Base-by-base conservation (phyloP, 371 early-diverging fungal genomes). In the Chytridium lagenaria region DNA sequence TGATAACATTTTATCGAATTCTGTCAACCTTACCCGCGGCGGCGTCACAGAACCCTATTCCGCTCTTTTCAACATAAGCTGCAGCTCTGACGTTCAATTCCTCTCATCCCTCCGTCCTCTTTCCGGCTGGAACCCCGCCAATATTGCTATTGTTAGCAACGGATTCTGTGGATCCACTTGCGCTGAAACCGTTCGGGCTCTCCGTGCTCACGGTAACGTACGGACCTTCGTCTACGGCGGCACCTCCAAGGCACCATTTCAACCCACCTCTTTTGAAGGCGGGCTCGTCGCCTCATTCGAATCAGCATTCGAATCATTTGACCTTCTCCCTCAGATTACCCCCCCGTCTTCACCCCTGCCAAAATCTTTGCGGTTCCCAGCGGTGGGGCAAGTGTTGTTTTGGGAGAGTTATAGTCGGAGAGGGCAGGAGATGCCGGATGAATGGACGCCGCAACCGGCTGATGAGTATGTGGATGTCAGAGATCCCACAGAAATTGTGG, bases 131-230 rank as follows among this genome's bases (percentile, higher is more conserved):
- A 28, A 31, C 23, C 51, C 67, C 22, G 50, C 15, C 19, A 50
- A 72, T 63, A 66, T 76, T n/a, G 49, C 72, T 22, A 33, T 80
- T 51, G 66, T 80, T 50, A 37, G 69, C 31, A 75, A 77, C 72
- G 81, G 81, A 10, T 72, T 70, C 73, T 78, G 81, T 73, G 78
- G 81, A n/a, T 74, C 75, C 31, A 81, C 78, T 0, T 78, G 81
- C 70, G 78, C 81, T 30, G 72, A 76, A 65, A 67, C 67, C 40
- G 69, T 68, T n/a, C 68, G 73, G 19, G 10, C 69, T 26, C 34
- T 71, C n/a, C 71, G 72, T 44, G 78, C 78, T 67, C 55, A 72
- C 2, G 50, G 67, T 44, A 74, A 74, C 36, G 52, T 80, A 49
- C 67, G 65, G 7, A 59, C 73, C 36, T 67, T 67, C 52, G 72